These are phyloP conservation scores for Aspergillus pseudotamarii DNA, from an alignment of 2,329 filamentous ascomycete genomes.

Conservation along the genomic window DNA sequence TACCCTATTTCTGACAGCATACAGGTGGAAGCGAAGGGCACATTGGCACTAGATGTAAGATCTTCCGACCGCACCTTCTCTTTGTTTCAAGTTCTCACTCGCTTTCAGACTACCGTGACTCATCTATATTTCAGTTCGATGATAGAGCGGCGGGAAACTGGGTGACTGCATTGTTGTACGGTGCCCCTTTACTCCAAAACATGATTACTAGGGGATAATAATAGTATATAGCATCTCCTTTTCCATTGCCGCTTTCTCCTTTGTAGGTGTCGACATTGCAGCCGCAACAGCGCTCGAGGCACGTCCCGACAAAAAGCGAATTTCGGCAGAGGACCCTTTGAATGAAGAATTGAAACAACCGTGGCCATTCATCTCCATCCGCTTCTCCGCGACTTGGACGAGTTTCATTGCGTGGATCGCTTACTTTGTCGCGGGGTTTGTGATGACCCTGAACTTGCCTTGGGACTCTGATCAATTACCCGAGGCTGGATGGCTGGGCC, in stretches of 20 bases:
- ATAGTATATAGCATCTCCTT: constrained; percentile 28
- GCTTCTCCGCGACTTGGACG: constrained; percentile 34
- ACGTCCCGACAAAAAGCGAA: constrained; percentile 16
- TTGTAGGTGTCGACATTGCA: constrained; percentile 37
- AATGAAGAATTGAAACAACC: background rate
- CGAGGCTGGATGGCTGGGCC: constrained; percentile 21
- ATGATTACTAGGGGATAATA: background rate
- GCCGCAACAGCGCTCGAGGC: constrained; percentile 40
- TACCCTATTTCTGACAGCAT: constrained; percentile 2
- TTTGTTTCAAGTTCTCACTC: background rate
- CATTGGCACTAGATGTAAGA: constrained; percentile 20
- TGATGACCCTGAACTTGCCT: constrained; percentile 30
- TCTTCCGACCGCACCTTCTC: accelerated
- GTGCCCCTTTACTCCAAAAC: background rate
- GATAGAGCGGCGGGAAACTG: constrained; percentile 24
- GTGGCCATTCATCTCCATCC: constrained; percentile 22
- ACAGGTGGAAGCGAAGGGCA: constrained; percentile 6
- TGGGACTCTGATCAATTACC: constrained; percentile 27
- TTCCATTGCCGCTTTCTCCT: constrained; percentile 35
- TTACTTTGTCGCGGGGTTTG: constrained; percentile 30
- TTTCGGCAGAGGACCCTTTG: background rate
- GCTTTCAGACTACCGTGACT: constrained; percentile 16
- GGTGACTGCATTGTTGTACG: constrained; percentile 31
- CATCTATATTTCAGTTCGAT: constrained; percentile 23
- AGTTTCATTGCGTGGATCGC: constrained; percentile 28